phyloP scores from a whole-genome alignment of 2,329 filamentous ascomycete species.

The Beauveria bassiana region DNA sequence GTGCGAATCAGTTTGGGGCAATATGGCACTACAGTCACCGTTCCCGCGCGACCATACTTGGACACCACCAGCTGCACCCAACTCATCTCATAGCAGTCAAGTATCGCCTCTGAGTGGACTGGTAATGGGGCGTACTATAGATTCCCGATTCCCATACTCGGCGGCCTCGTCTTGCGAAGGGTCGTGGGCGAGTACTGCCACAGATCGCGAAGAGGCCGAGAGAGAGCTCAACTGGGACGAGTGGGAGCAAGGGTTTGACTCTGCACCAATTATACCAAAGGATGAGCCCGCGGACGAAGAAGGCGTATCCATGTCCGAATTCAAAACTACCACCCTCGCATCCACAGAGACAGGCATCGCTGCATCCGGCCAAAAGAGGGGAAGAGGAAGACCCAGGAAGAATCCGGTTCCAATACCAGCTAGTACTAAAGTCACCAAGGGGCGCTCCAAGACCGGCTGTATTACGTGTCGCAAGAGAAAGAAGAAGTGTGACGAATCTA shows the following conservation, averaged over 20 bases:
- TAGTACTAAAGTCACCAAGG: conserved; percentile 68
- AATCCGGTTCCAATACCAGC: conserved; percentile 57
- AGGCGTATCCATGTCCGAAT: conserved; percentile 41
- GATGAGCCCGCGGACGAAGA: conserved; percentile 49
- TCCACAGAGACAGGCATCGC: conserved; percentile 16
- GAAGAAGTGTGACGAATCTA: conserved; percentile 66
- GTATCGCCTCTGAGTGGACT: conserved; percentile 47
- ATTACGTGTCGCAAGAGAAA: conserved; percentile 61
- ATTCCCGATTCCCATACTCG: conserved; percentile 22
- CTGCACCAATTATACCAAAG: conserved; percentile 43
- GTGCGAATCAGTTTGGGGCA: background rate
- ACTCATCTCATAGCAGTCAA: conserved; percentile 34
- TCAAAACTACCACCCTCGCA: conserved; percentile 34
- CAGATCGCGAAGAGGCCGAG: conserved; percentile 25
- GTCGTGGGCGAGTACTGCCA: conserved; percentile 31
- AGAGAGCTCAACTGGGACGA: background rate
- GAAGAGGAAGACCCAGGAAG: conserved; percentile 76
- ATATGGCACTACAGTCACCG: background rate
- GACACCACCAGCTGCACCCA: conserved; percentile 16
- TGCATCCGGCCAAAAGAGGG: conserved; percentile 42
- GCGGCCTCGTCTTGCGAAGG: conserved; percentile 39
- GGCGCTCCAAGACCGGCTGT: conserved; percentile 61
- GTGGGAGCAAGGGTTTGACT: conserved; percentile 41
- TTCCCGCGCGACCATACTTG: background rate
- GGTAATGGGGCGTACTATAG: conserved; percentile 19